phyloP scores from a whole-genome alignment of 139 green algal species.

The Edaphochlamys debaryana region DNA sequence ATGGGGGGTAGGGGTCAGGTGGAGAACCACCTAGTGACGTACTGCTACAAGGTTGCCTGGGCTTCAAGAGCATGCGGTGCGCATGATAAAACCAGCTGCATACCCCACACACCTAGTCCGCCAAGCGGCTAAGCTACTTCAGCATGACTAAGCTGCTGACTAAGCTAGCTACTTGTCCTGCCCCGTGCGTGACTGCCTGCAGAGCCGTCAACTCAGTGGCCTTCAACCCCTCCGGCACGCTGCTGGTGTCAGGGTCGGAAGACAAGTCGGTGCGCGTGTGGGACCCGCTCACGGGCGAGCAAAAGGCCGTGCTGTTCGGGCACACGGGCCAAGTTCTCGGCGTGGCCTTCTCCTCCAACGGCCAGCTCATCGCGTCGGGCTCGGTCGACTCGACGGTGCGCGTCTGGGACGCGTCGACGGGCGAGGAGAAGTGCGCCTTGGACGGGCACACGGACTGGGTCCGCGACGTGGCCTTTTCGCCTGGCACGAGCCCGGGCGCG shows the following conservation, averaged over 20 bases:
- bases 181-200: too few relatives aligned
- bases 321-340: constrained; percentile 30
- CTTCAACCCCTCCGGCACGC: constrained; percentile 46
- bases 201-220: constrained; percentile 27
- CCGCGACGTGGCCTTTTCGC: constrained; percentile 32
- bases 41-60: too few relatives aligned
- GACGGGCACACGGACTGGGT: constrained; percentile 34
- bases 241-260: constrained; percentile 37
- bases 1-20: too few relatives aligned
- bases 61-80: too few relatives aligned
- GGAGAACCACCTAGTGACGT: too few relatives aligned
- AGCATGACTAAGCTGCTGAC: too few relatives aligned
- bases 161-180: too few relatives aligned
- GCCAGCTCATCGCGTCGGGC: constrained; percentile 35
- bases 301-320: constrained; percentile 42
- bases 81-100: too few relatives aligned
- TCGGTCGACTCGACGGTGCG: constrained; percentile 40
- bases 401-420: constrained; percentile 44
- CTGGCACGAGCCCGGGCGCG: background rate
- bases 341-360: constrained; percentile 39
- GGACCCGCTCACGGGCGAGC: constrained; percentile 43
- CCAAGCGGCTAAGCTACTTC: too few relatives aligned
- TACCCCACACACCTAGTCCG: too few relatives aligned
- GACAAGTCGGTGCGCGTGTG: constrained; percentile 48
- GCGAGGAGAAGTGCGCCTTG: constrained; percentile 35